A percentile compares a stretch with the other conserved stretches of the same genome.
Conservation (phyloP, 2,329 filamentous ascomycete species). For the Pseudocercospora macadamiae region DNA sequence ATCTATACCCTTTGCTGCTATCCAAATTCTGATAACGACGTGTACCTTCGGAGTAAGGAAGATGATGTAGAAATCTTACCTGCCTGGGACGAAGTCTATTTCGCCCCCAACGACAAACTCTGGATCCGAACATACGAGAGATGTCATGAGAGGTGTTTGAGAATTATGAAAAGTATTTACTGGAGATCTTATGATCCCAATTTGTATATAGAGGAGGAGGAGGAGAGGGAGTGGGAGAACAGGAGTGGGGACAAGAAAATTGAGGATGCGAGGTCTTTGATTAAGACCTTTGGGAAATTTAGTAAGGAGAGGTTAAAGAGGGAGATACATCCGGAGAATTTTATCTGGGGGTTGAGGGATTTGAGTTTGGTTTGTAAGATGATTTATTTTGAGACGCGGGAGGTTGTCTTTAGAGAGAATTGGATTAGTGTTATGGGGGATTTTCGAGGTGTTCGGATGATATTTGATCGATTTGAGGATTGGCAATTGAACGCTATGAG, state of each 20-base stretch:
- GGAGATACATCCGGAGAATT: neutral
- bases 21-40: neutral
- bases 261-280: neutral
- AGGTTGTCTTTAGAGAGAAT: neutral
- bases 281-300: neutral
- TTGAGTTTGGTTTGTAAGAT: neutral
- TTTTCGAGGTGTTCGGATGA: neutral
- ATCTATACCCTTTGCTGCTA: neutral
- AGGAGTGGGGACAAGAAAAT: neutral
- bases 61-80: neutral
- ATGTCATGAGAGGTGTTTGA: neutral
- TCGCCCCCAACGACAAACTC: neutral
- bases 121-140: neutral
- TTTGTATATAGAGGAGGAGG: neutral
- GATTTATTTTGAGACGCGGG: neutral
- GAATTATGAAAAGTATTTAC: neutral
- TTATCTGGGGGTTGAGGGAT: neutral
- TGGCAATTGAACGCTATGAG: too few species aligned
- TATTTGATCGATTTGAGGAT: too few species aligned
- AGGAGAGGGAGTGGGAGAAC: neutral
- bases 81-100: constrained; percentile 6
- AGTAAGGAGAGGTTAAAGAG: neutral
- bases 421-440: neutral
- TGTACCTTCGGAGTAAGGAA: neutral
- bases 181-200: neutral